These are phyloP conservation scores for peach (Prunus persica) DNA, from an alignment of 306 rosid genomes.

Conservation along the genomic window Prunus_persica_NCBIv2 NC_034015.1:15466501-15467000, in stretches of 20 bases:
- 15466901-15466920: background rate
- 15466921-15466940: background rate
- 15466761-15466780: background rate
- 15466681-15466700: background rate
- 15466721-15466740: background rate
- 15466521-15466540: conserved; percentile 89
- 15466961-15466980: background rate
- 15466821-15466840: background rate
- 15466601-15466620: background rate
- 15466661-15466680: background rate
- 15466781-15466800: background rate
- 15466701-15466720: background rate
- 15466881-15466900: background rate
- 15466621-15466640: background rate
- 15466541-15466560: conserved; percentile 97
- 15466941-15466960: background rate
- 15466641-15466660: background rate
- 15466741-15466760: background rate
- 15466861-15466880: background rate
- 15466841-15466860: background rate
- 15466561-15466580: conserved; percentile 24
- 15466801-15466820: background rate
- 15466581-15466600: background rate
- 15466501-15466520: conserved; percentile 96
- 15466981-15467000: background rate